Evolutionary conservation across 73 alveolate genomes (phyloP), one percentile per base, ranked within the genome.

Genomic region (Paramecium pentaurelia): DNA sequence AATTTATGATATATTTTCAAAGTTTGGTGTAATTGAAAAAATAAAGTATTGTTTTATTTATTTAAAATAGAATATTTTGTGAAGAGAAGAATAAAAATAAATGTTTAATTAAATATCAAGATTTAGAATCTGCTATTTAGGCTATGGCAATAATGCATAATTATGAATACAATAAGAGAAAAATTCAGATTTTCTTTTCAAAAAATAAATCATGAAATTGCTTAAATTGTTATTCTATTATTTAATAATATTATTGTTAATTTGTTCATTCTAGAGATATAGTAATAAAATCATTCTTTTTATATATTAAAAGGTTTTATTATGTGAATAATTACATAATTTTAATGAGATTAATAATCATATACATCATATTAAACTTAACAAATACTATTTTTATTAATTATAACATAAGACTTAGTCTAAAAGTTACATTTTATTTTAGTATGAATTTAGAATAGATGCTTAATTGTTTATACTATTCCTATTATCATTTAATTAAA

Each of bases 41-140:
- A 42, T 80, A 0, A 80, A 80, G 91, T 80, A 80, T n/a, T 20
- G 6, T 2, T 49, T 0, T 8, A n/a, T 11, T 32, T 11, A 6
- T 28, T 14, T 44, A 42, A 54, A 54, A 9, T 80, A 80, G 91
- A 80, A 45, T 80, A 80, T 80, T 80, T 25, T 80, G 91, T 80
- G 91, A 80, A 80, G 91, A 80, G 32, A 80, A 80, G n/a, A 80
- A 80, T 12, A 80, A 80, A 47, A 80, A 80, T 45, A 80, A 80
- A 49, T 80, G 91, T 80, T 32, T 80, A 27, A 42, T 80, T 47
- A 80, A 28, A 49, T 80, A 45, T 49, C 10, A 14, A 32, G 91
- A 80, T 7, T 14, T 80, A 14, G 91, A 80, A 47, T 80, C 91
- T 1, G 91, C 91, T 9, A 80, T 80, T 30, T 18, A 45, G 25